Base-by-base conservation (phyloP, 257 asterid genomes). In the Salvia miltiorrhiza region DNA sequence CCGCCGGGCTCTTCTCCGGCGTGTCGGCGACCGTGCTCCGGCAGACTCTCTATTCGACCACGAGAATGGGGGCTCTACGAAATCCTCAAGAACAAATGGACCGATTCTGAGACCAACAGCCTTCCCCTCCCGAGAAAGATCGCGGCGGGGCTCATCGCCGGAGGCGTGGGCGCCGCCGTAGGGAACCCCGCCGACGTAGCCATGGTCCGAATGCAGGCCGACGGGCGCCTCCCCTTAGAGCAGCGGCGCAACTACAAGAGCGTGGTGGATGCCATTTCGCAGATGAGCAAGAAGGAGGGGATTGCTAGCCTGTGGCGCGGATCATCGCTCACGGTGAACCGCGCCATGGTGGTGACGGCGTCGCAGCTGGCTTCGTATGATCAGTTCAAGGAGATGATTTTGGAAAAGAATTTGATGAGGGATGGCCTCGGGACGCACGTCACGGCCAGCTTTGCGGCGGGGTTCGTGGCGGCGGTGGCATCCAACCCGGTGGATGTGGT, bases 181-280 rank as follows among this genome's bases (percentile, higher is more conserved):
- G 92, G 95, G 5, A 85, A 87, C 78, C 95, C 95, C 0, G 95
- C 95, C 0, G 95, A 87, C 67, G 87, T 87, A 62, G 91, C 95
- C 0, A 87, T 87, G 95, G 95, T 87, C 6, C 79, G 91, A 0
- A 87, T 87, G 95, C 91, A 87, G 70, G 95, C 95, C 2, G 95
- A 87, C 55, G 95, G 95, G 0, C 75, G 95, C 57, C 89, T 87
- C n/a, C 92, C 95, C 0, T 4, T 23, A 0, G 67, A 72, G 0
- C 79, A 85, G 72, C 68, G 88, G n/a, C 80, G 92, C 10, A 85
- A 85, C 39, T 87, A 87, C 73, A 85, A 78, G 70, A 73, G 91
- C 52, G 95, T 83, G 0, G 57, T 78, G 14, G 95, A 87, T 54
- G 92, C 95, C 9, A 81, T 85, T 9, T 67, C 89, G 0, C 84